Percentiles rank a stretch among this genome's conserved stretches.
phyloP scores from a whole-genome alignment of 768 basidiomycete genomes.

The Pisolithus microcarpus region DNA sequence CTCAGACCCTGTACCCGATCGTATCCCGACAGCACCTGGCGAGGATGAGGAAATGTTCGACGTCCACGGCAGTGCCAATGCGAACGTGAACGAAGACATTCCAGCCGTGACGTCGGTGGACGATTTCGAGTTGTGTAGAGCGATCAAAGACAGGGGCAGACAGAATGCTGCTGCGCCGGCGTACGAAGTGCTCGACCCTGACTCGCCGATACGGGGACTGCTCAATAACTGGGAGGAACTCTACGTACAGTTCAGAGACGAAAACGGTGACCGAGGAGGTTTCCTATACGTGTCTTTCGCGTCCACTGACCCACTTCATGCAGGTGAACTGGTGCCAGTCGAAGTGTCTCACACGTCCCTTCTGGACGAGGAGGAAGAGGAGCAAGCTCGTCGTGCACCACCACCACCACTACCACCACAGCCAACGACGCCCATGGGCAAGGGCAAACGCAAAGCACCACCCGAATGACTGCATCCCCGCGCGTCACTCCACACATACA shows the following conservation, averaged over 20 bases:
- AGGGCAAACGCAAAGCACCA: constrained; percentile 60
- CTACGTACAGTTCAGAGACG: constrained; percentile 61
- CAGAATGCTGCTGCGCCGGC: constrained; percentile 28
- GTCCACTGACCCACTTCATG: constrained; percentile 1
- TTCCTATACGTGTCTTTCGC: neutral
- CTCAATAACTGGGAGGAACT: constrained; percentile 61
- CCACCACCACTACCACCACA: constrained; percentile 13
- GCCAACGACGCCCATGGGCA: constrained; percentile 28
- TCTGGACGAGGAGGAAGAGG: constrained; percentile 56
- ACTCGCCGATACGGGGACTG: constrained; percentile 40
- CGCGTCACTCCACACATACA: neutral
- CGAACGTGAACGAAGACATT: constrained; percentile 24
- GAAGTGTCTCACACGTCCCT: constrained; percentile 51
- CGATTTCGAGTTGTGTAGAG: constrained; percentile 63
- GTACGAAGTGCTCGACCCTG: constrained; percentile 45
- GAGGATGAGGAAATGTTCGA: constrained; percentile 21
- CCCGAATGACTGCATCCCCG: constrained; percentile 15
- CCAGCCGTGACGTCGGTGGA: constrained; percentile 30
- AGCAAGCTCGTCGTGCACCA: constrained; percentile 4
- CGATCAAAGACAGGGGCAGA: constrained; percentile 44
- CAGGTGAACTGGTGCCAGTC: constrained; percentile 57
- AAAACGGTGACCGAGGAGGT: constrained; percentile 43
- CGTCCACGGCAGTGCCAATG: neutral
- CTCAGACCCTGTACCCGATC: constrained; percentile 13
- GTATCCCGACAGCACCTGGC: constrained; percentile 23